These are phyloP conservation scores for Cudoniella acicularis DNA, from an alignment of 495 filamentous ascomycete genomes.

Conservation along the genomic window DNA sequence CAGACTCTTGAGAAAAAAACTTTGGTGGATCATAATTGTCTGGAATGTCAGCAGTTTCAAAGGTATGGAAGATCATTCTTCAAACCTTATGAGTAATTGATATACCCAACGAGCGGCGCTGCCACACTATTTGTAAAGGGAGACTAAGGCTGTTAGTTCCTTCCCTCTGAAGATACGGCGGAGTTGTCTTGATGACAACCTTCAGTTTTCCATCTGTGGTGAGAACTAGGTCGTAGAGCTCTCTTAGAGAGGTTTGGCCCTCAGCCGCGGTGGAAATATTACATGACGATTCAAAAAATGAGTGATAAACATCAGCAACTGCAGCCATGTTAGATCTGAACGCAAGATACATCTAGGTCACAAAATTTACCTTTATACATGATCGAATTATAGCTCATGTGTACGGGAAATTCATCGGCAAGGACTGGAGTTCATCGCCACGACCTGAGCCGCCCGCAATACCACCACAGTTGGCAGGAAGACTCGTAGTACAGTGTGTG, in stretches of 20 bases:
- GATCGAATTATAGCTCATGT: neutral
- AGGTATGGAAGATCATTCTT: neutral
- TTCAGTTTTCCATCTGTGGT: neutral
- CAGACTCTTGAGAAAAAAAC: neutral
- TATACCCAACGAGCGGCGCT: neutral
- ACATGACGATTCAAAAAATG: neutral
- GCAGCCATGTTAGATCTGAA: neutral
- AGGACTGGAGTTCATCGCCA: neutral
- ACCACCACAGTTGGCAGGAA: neutral
- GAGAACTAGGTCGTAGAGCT: neutral
- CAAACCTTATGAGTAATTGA: neutral
- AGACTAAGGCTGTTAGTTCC: neutral
- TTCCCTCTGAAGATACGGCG: neutral
- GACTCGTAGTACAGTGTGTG: neutral
- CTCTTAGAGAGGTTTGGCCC: neutral
- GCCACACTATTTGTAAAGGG: neutral
- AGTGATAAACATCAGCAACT: neutral
- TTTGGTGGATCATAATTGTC: neutral
- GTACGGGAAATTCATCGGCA: neutral
- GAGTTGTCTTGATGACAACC: neutral
- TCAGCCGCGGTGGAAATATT: neutral
- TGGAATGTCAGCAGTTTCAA: neutral
- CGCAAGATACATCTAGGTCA: neutral
- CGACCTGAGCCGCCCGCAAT: neutral
- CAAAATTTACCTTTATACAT: neutral